Conservation (phyloP, 805 yeast genomes). For the Myxozyma geophila region DNA sequence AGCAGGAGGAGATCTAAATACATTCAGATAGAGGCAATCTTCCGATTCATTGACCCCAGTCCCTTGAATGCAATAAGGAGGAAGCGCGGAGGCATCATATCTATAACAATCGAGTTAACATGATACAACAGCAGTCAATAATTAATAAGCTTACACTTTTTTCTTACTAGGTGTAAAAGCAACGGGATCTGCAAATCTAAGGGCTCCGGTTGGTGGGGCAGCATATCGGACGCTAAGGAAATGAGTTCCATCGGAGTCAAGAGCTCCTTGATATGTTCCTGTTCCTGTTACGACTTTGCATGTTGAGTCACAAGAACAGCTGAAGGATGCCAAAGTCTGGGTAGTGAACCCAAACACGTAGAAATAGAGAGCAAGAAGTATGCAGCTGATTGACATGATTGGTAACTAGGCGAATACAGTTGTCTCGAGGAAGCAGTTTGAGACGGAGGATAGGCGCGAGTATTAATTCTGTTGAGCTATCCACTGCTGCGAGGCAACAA, state of each 20-base stretch:
- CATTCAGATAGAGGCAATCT: slow-evolving; percentile 35
- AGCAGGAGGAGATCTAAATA: slow-evolving; percentile 25
- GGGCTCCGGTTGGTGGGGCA: slow-evolving; percentile 27
- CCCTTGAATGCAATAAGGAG: slow-evolving; percentile 33
- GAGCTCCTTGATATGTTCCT: slow-evolving; percentile 25
- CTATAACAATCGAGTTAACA: not conserved
- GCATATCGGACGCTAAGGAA: slow-evolving; percentile 35
- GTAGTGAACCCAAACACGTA: slow-evolving; percentile 10
- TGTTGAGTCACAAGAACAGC: slow-evolving; percentile 19
- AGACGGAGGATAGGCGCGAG: not conserved
- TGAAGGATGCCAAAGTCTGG: slow-evolving; percentile 10
- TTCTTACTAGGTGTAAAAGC: slow-evolving; percentile 11
- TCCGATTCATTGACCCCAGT: slow-evolving; percentile 23
- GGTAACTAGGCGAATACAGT: too few species aligned
- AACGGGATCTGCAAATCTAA: slow-evolving; percentile 31
- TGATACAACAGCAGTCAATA: not conserved
- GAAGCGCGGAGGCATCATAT: slow-evolving; percentile 29
- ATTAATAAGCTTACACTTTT: slow-evolving; percentile 10
- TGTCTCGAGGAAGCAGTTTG: too few species aligned
- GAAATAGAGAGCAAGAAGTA: not conserved
- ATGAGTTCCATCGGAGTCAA: slow-evolving; percentile 20
- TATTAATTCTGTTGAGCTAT: not conserved
- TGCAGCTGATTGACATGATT: slow-evolving; percentile 6
- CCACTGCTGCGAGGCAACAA: too few species aligned
- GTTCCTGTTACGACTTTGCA: slow-evolving; percentile 32